Percentiles rank a stretch among this genome's conserved stretches.
phyloP scores from a whole-genome alignment of 2,329 filamentous ascomycete species.

The Eutypella sp. region DNA sequence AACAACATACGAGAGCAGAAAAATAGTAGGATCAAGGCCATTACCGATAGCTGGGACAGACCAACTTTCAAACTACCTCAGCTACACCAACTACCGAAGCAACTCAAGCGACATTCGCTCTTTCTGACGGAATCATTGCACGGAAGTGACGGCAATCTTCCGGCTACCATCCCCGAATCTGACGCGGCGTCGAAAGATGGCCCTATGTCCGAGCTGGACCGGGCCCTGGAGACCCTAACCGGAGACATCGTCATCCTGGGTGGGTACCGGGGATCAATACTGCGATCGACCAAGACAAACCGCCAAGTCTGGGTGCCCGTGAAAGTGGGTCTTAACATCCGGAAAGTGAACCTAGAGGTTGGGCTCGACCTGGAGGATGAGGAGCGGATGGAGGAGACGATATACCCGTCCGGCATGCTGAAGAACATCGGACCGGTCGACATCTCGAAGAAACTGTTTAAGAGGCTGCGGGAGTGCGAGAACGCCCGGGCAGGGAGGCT shows the following conservation, averaged over 20 bases:
- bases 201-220: conserved; percentile 40
- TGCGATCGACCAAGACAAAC: conserved; percentile 76
- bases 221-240: conserved; percentile 60
- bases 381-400: conserved; percentile 73
- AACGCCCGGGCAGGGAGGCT: conserved; percentile 68
- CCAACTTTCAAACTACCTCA: conserved; percentile 71
- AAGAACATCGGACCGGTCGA: conserved; percentile 88
- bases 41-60: conserved; percentile 78
- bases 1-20: conserved; percentile 77
- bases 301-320: conserved; percentile 93
- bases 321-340: conserved; percentile 85
- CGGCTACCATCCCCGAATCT: conserved; percentile 11
- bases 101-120: conserved; percentile 22
- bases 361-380: conserved; percentile 79
- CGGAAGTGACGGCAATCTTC: conserved; percentile 8
- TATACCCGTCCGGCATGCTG: conserved; percentile 84
- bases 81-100: conserved; percentile 56
- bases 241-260: conserved; percentile 87
- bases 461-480: conserved; percentile 66
- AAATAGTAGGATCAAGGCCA: conserved; percentile 84
- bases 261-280: conserved; percentile 84
- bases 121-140: conserved; percentile 18
- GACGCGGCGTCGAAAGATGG: conserved; percentile 18
- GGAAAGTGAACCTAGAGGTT: conserved; percentile 87
- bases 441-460: conserved; percentile 77